Conservation (phyloP, 495 filamentous ascomycete genomes). For the Lindgomyces ingoldianus region DNA sequence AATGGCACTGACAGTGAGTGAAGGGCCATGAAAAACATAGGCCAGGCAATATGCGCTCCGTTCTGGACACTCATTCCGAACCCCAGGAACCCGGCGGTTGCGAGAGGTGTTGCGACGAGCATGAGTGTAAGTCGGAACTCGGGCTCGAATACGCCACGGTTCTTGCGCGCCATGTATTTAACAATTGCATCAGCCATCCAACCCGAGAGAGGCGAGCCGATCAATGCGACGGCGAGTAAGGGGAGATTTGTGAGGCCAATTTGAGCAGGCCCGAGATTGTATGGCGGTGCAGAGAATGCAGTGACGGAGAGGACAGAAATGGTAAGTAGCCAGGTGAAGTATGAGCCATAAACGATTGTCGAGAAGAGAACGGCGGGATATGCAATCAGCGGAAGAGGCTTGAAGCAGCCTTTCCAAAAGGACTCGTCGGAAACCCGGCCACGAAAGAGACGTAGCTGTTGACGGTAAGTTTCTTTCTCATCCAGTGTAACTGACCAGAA, state of each 20-base stretch:
- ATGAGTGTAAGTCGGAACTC: conserved; percentile 89
- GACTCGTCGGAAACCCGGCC: conserved; percentile 75
- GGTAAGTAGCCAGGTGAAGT: conserved; percentile 94
- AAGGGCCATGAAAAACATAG: conserved; percentile 88
- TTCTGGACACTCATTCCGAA: conserved; percentile 86
- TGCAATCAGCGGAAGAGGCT: conserved; percentile 81
- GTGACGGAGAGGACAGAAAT: conserved; percentile 81
- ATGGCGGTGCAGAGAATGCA: conserved; percentile 65
- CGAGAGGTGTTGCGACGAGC: conserved; percentile 76
- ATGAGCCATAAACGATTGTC: conserved; percentile 79
- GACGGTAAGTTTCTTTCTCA: conserved; percentile 35
- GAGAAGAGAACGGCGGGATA: conserved; percentile 95
- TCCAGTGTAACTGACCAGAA: conserved; percentile 14
- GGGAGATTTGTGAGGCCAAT: conserved; percentile 88
- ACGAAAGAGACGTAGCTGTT: conserved; percentile 57
- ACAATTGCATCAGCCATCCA: conserved; percentile 85
- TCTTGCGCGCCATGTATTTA: conserved; percentile 73
- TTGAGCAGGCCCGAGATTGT: conserved; percentile 77
- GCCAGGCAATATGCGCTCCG: conserved; percentile 82
- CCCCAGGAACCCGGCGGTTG: conserved; percentile 85
- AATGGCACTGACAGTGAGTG: conserved; percentile 91
- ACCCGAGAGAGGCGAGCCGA: conserved; percentile 89
- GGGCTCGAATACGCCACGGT: conserved; percentile 91
- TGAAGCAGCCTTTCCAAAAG: conserved; percentile 71
- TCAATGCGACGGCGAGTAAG: conserved; percentile 83